Conservation (phyloP, 169 alveolate genomes). For the Plasmodium relictum region DNA sequence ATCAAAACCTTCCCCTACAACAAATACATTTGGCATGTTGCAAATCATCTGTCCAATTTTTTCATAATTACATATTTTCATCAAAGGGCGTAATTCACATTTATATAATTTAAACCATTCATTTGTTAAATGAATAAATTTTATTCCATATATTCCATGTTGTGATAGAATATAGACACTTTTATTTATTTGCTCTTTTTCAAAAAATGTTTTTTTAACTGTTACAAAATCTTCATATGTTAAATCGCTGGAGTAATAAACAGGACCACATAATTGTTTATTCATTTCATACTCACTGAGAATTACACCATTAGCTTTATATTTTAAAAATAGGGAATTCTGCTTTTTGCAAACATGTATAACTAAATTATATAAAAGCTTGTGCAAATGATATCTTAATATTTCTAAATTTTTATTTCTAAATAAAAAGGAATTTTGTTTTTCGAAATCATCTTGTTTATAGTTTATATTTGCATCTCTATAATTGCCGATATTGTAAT, state of each 20-base stretch:
- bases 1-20: slow-evolving; percentile 65
- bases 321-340: slow-evolving; percentile 31
- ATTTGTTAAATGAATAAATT: slow-evolving; percentile 57
- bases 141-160: slow-evolving; percentile 75
- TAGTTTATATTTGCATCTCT: neutral
- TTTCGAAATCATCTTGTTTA: neutral
- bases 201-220: slow-evolving; percentile 33
- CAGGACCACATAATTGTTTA: slow-evolving; percentile 66
- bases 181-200: slow-evolving; percentile 38
- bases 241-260: slow-evolving; percentile 45
- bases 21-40: slow-evolving; percentile 50
- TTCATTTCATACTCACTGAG: slow-evolving; percentile 60
- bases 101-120: slow-evolving; percentile 71
- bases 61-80: slow-evolving; percentile 46
- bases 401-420: slow-evolving; percentile 37
- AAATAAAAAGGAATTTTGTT: neutral
- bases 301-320: slow-evolving; percentile 51
- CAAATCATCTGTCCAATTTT: slow-evolving; percentile 62
- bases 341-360: slow-evolving; percentile 74
- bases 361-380: slow-evolving; percentile 59
- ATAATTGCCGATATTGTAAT: neutral
- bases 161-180: slow-evolving; percentile 27
- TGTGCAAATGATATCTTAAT: slow-evolving; percentile 61
- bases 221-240: slow-evolving; percentile 71
- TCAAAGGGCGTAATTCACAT: slow-evolving; percentile 71